Conservation (phyloP, 345 rosid species). For the Aquilaria malaccensis region DNA sequence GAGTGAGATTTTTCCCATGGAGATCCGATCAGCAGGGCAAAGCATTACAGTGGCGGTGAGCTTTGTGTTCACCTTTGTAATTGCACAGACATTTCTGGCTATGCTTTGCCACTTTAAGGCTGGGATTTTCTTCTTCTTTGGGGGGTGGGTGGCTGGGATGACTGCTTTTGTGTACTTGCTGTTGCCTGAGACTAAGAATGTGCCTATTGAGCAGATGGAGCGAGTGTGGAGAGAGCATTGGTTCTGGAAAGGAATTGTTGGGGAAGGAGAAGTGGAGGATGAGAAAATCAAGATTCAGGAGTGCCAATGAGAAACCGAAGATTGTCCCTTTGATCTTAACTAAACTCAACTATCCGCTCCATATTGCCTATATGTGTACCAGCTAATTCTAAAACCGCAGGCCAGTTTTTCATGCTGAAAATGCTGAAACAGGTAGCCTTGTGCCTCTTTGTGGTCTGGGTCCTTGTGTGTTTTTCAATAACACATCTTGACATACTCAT, state of each 20-base stretch:
- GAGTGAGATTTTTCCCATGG: conserved; percentile 51
- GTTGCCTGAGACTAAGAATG: conserved; percentile 57
- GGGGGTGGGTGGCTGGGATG: conserved; percentile 45
- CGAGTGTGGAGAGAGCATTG: conserved; percentile 46
- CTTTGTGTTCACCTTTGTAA: conserved; percentile 43
- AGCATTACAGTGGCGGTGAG: conserved; percentile 50
- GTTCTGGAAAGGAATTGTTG: conserved; percentile 40
- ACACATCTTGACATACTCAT: no score
- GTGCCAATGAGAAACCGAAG: neutral
- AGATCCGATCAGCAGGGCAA: conserved; percentile 52
- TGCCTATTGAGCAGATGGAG: conserved; percentile 58
- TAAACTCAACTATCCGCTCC: no score
- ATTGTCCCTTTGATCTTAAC: no score
- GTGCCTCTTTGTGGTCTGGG: no score
- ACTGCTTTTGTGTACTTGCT: conserved; percentile 36
- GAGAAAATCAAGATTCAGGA: conserved; percentile 20
- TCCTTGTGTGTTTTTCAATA: no score
- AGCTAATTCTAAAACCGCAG: no score
- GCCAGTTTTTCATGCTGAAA: no score
- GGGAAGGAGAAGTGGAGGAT: conserved; percentile 17
- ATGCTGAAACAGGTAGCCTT: no score
- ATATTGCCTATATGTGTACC: no score
- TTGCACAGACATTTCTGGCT: conserved; percentile 49
- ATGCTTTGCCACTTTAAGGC: conserved; percentile 58
- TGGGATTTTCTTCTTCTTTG: conserved; percentile 60